phyloP scores from a whole-genome alignment of 352 stramenopile species.

The Pythium monospermum region DNA sequence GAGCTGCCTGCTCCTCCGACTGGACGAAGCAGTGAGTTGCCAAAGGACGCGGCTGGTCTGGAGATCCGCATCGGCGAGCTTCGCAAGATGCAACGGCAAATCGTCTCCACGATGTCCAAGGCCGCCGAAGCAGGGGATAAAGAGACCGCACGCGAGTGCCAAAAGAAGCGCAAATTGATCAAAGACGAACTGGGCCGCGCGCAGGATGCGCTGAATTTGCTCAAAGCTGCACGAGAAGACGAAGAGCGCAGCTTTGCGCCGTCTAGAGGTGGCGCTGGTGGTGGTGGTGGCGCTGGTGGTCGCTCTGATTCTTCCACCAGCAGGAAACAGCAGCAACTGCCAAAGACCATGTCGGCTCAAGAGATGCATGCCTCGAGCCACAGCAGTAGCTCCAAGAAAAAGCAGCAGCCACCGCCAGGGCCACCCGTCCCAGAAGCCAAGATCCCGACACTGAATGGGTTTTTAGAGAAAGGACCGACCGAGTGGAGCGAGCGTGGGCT shows the following conservation, averaged over 20 bases:
- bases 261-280: neutral
- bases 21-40: constrained; percentile 34
- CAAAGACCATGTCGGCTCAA: constrained; percentile 2
- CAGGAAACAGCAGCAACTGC: too few relatives aligned
- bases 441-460: constrained; percentile 70
- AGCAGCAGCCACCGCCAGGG: constrained; percentile 13
- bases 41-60: constrained; percentile 44
- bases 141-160: constrained; percentile 68
- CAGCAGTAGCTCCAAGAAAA: constrained; percentile 11
- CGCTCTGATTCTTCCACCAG: too few relatives aligned
- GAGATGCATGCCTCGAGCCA: neutral
- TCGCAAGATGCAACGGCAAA: constrained; percentile 69
- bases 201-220: constrained; percentile 55
- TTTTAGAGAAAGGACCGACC: constrained; percentile 84
- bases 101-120: constrained; percentile 71
- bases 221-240: constrained; percentile 35
- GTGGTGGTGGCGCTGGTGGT: neutral
- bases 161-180: constrained; percentile 64
- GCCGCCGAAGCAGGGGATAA: constrained; percentile 65
- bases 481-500: constrained; percentile 76
- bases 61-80: constrained; percentile 73
- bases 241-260: neutral
- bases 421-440: constrained; percentile 26
- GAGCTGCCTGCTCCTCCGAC: too few relatives aligned
- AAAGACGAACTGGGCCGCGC: constrained; percentile 73